phyloP scores from a whole-genome alignment of 768 basidiomycete genomes.

The Suillus brevipes region DNA sequence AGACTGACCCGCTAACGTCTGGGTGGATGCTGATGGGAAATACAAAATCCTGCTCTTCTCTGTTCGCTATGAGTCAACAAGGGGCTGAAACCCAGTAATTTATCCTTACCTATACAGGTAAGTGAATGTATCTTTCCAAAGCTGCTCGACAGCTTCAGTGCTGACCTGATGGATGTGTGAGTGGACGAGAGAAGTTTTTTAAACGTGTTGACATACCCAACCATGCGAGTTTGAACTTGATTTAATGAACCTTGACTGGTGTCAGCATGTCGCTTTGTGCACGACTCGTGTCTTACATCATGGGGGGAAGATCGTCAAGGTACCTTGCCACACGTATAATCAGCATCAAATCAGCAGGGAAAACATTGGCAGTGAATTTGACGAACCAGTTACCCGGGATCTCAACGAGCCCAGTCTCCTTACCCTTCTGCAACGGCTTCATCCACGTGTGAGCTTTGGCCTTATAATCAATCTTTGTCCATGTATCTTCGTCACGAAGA shows the following conservation, averaged over 20 bases:
- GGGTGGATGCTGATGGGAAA: constrained; percentile 81
- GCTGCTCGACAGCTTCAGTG: constrained; percentile 59
- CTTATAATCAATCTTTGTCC: constrained; percentile 72
- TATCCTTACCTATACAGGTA: constrained; percentile 57
- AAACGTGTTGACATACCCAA: constrained; percentile 43
- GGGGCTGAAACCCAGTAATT: neutral
- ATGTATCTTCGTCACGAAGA: constrained; percentile 63
- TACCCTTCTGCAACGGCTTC: constrained; percentile 66
- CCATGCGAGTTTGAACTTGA: constrained; percentile 68
- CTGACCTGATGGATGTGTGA: constrained; percentile 48
- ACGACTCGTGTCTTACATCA: constrained; percentile 48
- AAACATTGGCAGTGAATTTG: no score
- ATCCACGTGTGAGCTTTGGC: constrained; percentile 67
- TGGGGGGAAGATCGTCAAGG: constrained; percentile 74
- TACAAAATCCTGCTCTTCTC: constrained; percentile 63
- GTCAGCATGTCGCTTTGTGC: neutral
- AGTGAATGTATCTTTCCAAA: constrained; percentile 76
- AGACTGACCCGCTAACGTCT: constrained; percentile 66
- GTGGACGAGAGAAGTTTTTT: neutral
- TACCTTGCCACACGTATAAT: constrained; percentile 40
- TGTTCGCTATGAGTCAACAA: constrained; percentile 17
- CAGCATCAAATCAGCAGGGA: neutral
- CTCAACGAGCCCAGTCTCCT: constrained; percentile 59
- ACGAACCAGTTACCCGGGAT: constrained; percentile 71
- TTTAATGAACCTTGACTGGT: constrained; percentile 61